These are phyloP conservation scores for Candida piceae DNA, from an alignment of 805 yeast species.

Conservation along the genomic window DNA sequence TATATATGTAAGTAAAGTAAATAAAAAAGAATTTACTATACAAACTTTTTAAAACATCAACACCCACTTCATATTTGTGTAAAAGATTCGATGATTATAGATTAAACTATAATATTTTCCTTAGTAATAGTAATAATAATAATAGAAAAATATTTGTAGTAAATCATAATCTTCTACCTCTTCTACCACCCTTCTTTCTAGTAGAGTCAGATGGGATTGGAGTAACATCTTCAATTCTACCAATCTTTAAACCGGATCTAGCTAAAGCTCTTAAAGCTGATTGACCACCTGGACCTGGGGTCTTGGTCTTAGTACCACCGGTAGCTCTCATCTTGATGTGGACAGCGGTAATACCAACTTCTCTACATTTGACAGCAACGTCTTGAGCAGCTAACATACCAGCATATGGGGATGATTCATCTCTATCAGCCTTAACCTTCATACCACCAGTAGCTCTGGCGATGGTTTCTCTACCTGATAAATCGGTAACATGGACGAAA, in stretches of 20 bases:
- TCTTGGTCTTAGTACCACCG: constrained; percentile 99
- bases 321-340: constrained; percentile 99
- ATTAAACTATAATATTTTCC: not conserved
- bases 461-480: constrained; percentile 99
- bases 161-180: constrained; percentile 94
- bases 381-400: constrained; percentile 99
- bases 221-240: constrained; percentile 99
- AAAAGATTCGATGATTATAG: not conserved
- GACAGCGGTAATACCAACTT: constrained; percentile 99
- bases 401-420: constrained; percentile 99
- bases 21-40: constrained; percentile 7
- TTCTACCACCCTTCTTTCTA: constrained; percentile 99
- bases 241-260: constrained; percentile 99
- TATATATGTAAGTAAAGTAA: constrained; percentile 6
- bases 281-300: constrained; percentile 99
- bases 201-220: constrained; percentile 99
- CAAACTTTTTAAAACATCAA: constrained; percentile 9
- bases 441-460: constrained; percentile 99
- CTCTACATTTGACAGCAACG: constrained; percentile 98
- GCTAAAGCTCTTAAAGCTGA: constrained; percentile 98
- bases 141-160: constrained; percentile 1
- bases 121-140: not conserved
- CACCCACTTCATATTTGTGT: not conserved
- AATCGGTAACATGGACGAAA: constrained; percentile 98
- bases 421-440: constrained; percentile 99